phyloP scores from a whole-genome alignment of 1,284 basidiomycete genomes.

The Cystobasidium pallidum region DNA sequence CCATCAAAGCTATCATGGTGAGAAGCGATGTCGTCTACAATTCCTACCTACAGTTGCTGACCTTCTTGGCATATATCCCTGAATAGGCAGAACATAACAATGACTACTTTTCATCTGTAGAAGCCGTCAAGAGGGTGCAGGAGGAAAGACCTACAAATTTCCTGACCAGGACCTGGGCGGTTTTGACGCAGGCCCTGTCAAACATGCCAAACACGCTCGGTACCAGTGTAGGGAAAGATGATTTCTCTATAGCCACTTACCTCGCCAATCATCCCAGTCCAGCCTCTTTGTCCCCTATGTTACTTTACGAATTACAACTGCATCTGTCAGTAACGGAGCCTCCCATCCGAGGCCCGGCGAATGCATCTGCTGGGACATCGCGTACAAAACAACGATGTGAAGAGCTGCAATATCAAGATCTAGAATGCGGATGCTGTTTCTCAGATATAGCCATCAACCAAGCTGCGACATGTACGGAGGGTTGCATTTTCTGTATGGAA shows the following conservation, averaged over 20 bases:
- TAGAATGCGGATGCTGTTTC: constrained; percentile 43
- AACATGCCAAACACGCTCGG: not conserved
- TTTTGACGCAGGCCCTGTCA: constrained; percentile 12
- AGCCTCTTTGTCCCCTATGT: constrained; percentile 16
- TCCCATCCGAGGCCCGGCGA: not conserved
- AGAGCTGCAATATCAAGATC: not conserved
- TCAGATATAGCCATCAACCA: constrained; percentile 11
- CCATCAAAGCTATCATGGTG: constrained; percentile 38
- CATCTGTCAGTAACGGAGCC: constrained; percentile 16
- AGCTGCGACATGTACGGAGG: constrained; percentile 24
- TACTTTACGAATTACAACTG: constrained; percentile 40
- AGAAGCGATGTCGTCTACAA: not conserved
- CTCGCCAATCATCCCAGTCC: not conserved
- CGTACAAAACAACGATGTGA: not conserved
- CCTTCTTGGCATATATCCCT: too few species aligned
- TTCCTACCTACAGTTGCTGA: too few species aligned
- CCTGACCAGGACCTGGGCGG: constrained; percentile 27
- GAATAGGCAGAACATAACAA: constrained; percentile 35
- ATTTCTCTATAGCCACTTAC: constrained; percentile 24
- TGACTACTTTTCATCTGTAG: constrained; percentile 37
- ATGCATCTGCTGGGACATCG: not conserved
- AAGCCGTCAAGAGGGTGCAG: constrained; percentile 27
- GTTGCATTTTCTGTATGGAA: constrained; percentile 33
- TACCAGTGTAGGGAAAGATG: not conserved
- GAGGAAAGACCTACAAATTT: constrained; percentile 28